Base-by-base conservation (phyloP, 2,329 filamentous ascomycete species). In the Colletotrichum sp. region DNA sequence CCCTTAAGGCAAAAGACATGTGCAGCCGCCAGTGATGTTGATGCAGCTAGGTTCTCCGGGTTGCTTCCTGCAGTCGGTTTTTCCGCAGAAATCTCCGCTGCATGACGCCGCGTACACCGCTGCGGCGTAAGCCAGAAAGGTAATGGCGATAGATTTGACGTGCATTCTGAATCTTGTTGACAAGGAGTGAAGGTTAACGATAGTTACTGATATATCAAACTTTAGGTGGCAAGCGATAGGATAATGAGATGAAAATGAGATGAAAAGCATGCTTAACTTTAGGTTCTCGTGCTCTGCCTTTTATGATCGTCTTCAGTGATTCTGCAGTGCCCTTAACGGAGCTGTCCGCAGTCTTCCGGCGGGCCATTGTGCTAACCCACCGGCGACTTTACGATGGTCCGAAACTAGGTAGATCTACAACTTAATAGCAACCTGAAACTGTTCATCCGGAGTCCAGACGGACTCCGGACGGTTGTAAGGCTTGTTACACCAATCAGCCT, bases 251-350 rank as follows among this genome's bases (percentile, higher is more conserved):
- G 44, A 21, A 3, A 49, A 21, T 49, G 44, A 49, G 9, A 49
- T 18, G 44, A 18, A 26, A 26, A 2, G 5, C 26, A 26, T 26
- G 26, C 26, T 26, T 26, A 26, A 26, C 26, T 26, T 26, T 26
- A 26, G 26, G 26, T 21, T 13, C n/a, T 21, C n/a, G 0, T 13
- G 44, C n/a, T 52, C 10, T 21, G n/a, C 44, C 6, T 52, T 52
- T 52, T 52, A 52, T 52, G 0, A 0, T 13, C 12, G n/a, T 2
- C n/a, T 21, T n/a, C 9, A n/a, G n/a, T 2, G 2, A 9, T 1
- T 21, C n/a, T 52, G 12, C 3, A 3, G 10, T 21, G 44, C n/a
- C 6, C 0, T 52, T 52, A 0, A 52, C 44, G 44, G 44, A 52
- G n/a, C 44, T 21, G 44, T 52, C 44, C 44, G 44, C 6, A 52